Evolutionary conservation across 2,329 filamentous ascomycete genomes (phyloP).

Genomic region (Ilyonectria robusta): DNA sequence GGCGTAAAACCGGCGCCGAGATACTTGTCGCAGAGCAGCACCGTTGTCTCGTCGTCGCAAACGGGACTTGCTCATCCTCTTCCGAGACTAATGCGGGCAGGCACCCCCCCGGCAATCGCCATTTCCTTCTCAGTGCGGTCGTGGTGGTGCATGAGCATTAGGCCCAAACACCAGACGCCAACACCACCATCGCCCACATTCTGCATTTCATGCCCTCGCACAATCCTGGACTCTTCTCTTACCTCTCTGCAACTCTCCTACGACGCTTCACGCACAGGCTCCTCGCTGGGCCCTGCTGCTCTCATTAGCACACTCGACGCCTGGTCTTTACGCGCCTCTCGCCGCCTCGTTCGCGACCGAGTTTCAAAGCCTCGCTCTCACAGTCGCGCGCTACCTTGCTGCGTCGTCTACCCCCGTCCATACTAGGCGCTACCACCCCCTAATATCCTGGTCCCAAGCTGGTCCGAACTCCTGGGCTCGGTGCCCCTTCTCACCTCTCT

Average conservation of each 20-base stretch:
- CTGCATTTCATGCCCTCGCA: conserved; percentile 37
- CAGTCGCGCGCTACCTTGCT: conserved; percentile 10
- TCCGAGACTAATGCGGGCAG: conserved; percentile 20
- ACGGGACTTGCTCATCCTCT: conserved; percentile 34
- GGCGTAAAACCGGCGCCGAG: conserved; percentile 8
- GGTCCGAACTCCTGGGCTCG: conserved; percentile 31
- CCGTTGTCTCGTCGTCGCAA: conserved; percentile 32
- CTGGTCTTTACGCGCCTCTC: not conserved
- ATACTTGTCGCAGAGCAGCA: conserved; percentile 32
- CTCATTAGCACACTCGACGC: not conserved
- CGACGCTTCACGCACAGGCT: not conserved
- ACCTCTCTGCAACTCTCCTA: conserved; percentile 16
- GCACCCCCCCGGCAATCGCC: conserved; percentile 42
- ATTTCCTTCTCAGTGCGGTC: conserved; percentile 42
- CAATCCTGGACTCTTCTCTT: conserved; percentile 33
- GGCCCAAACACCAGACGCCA: conserved; percentile 46
- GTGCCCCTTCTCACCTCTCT: conserved; percentile 32
- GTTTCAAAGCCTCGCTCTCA: conserved; percentile 11
- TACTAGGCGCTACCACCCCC: conserved; percentile 24
- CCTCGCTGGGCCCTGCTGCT: not conserved
- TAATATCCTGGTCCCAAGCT: conserved; percentile 32
- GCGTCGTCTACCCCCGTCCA: conserved; percentile 12
- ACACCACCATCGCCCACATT: conserved; percentile 39
- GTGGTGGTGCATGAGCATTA: conserved; percentile 37
- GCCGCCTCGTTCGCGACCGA: conserved; percentile 2